Base-by-base conservation (phyloP, 176 grass and related monocot genomes). In the Bothriochloa decipiens region DNA sequence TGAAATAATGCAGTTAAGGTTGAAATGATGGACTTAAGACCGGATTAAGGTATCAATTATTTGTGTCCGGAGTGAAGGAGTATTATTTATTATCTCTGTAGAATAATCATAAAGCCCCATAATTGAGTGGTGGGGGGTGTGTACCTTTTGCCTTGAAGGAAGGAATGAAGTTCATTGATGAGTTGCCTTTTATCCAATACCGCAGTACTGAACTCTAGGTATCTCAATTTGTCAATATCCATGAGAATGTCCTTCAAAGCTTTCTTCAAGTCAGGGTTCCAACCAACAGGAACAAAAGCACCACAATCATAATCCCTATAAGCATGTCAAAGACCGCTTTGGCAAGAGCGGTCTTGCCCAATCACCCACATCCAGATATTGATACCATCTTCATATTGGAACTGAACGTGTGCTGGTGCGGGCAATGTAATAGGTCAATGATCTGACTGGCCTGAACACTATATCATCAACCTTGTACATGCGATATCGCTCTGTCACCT, bases 401-500 rank as follows among this genome's bases (percentile, higher is more conserved):
- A 16, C 0, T 20, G 1, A 32, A 68, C 0, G 1, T 5, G 7
- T 9, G n/a, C n/a, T n/a, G n/a, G n/a, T n/a, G n/a, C n/a, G n/a
- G n/a, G n/a, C n/a, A n/a, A n/a, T n/a, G n/a, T 7, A 68, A 3
- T 33, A 0, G 0, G 6, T 0, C 26, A n/a, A 3, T 1, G 43
- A 3, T 2, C 3, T 0, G 37, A 5, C 37, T 47, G 45, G 41
- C 37, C 0, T 41, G 0, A 3, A 42, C 1, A 70, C 25, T 11
- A 70, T 0, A 0, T 67, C 29, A 7, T 3, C 0, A 0, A 1
- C 25, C 6, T 11, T 22, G 17, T 40, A 40, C 35, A 16, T 69
- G 0, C 3, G 61, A 27, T 9, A 26, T 10, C 11, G 9, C n/a
- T 26, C 3, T 3, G 22, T 63, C 10, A 63, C 10, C 60, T 27